phyloP scores from a whole-genome alignment of 2,329 filamentous ascomycete species.

The Trichophyton simii region DNA sequence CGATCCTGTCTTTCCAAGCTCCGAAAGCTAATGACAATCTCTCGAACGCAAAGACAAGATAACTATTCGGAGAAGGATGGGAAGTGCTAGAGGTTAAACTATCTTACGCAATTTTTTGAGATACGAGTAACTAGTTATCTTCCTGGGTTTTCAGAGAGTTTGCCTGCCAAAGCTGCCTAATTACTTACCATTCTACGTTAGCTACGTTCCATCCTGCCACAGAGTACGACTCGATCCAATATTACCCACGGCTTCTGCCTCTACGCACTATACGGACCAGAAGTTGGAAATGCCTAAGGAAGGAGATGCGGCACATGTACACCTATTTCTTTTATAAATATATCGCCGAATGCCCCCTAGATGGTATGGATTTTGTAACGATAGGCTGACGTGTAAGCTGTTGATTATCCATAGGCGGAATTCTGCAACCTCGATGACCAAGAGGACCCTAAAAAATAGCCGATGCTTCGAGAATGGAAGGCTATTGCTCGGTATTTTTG shows the following conservation, averaged over 20 bases:
- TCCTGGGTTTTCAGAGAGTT: too few species aligned
- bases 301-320: not conserved
- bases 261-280: not conserved
- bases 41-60: too few species aligned
- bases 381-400: constrained; percentile 8
- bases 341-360: not conserved
- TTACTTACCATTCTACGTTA: too few species aligned
- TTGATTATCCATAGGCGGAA: constrained; percentile 35
- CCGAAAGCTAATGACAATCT: too few species aligned
- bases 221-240: too few species aligned
- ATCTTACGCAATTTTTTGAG: too few species aligned
- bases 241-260: not conserved
- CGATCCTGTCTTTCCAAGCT: too few species aligned
- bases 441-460: constrained; percentile 43
- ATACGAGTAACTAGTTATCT: too few species aligned
- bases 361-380: not conserved
- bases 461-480: constrained; percentile 43
- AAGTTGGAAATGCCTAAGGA: not conserved
- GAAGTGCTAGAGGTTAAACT: too few species aligned
- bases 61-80: too few species aligned
- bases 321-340: not conserved
- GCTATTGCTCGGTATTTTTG: constrained; percentile 43
- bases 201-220: too few species aligned
- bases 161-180: too few species aligned
- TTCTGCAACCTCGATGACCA: constrained; percentile 32